Evolutionary conservation across 495 filamentous ascomycete genomes (phyloP), one percentile per base, ranked within the genome.

Genomic region (Podospora tetraspora): DNA sequence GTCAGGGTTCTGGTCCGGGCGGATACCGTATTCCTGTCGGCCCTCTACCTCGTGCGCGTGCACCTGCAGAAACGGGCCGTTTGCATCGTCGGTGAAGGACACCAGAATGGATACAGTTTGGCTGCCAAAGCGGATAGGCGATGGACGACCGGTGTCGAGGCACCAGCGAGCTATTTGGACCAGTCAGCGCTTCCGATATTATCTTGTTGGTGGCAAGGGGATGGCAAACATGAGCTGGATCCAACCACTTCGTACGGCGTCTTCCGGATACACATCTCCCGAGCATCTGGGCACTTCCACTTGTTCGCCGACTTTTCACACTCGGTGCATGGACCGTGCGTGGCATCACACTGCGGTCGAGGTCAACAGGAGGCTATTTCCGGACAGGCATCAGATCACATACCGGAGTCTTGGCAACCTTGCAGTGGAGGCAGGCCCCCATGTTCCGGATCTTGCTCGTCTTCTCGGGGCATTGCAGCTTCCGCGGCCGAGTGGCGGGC

Each of bases 401-500:
- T 27, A 64, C 62, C 19, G 21, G 9, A 22, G 43, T 25, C 37
- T 27, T 22, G 32, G n/a, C 13, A 1, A 32, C 16, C 62, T 25
- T 64, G 62, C 74, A 76, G 23, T 57, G 67, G 25, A 57, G 64
- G 24, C 74, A 76, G 1, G 74, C 67, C 2, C 64, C 56, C 1
- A 37, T 29, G 2, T 72, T 57, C 43, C 74, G 70, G 13, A 76
- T 72, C 34, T 64, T n/a, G 58, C 63, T 70, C 16, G 74, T 76
- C 59, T 74, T 58, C 24, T 74, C 67, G 5, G 62, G 58, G 12
- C 59, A 23, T 13, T 63, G 64, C 29, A 76, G 56, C 8, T 27
- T 63, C 12, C 74, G 70, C 3, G 59, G 57, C 63, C 59, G 64
- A 58, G 63, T 6, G 59, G 16, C 16, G 3, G 27, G 21, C 23